Conservation (phyloP, 1,139 yeast species). For the Geotrichum siamense region DNA sequence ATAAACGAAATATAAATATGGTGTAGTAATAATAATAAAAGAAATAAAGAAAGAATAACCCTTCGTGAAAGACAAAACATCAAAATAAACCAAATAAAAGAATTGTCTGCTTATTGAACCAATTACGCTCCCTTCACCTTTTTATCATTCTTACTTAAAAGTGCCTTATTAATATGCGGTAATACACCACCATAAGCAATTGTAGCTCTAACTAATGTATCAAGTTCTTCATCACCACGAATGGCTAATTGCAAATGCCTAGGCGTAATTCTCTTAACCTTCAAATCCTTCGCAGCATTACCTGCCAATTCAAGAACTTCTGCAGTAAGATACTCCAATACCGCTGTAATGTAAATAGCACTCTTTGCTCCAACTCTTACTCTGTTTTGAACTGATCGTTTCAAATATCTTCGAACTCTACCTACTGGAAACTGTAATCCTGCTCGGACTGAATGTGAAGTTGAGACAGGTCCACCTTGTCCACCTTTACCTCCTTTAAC, state of each 20-base stretch:
- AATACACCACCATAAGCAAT: constrained; percentile 99
- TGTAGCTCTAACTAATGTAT: constrained; percentile 90
- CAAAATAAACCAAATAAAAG: too few relatives aligned
- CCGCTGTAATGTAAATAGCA: constrained; percentile 95
- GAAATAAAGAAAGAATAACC: constrained; percentile 1
- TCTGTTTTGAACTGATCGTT: constrained; percentile 85
- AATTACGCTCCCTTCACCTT: constrained; percentile 30
- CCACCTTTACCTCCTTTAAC: constrained; percentile 76
- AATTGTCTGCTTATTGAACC: too few relatives aligned
- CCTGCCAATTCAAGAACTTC: constrained; percentile 98
- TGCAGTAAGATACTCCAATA: constrained; percentile 92
- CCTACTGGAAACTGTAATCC: constrained; percentile 98
- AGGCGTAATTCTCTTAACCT: constrained; percentile 97
- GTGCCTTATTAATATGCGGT: constrained; percentile 94
- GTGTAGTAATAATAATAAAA: too few relatives aligned
- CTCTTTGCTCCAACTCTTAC: constrained; percentile 97
- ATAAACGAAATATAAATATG: too few relatives aligned
- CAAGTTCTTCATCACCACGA: constrained; percentile 98
- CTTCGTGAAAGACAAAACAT: neutral
- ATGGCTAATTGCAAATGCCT: constrained; percentile 97
- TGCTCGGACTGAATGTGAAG: constrained; percentile 91
- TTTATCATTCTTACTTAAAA: constrained; percentile 86
- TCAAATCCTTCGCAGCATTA: constrained; percentile 96
- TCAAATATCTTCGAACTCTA: constrained; percentile 92
- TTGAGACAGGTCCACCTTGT: constrained; percentile 45